These are phyloP conservation scores for Sungouiella blattae DNA, from an alignment of 805 yeast genomes.

Conservation along the genomic window DNA sequence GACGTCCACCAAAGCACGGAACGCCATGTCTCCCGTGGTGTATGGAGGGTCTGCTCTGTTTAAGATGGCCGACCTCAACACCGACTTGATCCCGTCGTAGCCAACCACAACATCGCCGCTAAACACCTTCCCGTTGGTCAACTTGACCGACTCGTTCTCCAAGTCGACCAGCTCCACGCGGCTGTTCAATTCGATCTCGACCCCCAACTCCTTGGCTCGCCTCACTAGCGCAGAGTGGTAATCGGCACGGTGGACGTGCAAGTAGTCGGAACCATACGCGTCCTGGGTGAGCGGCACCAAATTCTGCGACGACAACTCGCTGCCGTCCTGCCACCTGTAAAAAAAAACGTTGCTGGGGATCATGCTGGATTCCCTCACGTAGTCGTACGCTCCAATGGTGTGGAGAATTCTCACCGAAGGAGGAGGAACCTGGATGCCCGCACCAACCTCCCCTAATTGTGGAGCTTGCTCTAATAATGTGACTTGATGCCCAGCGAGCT, in stretches of 20 bases:
- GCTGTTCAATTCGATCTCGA: constrained; percentile 12
- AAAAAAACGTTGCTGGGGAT: constrained; percentile 13
- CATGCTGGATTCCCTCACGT: constrained; percentile 10
- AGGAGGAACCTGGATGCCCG: constrained; percentile 30
- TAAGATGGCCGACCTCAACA: constrained; percentile 15
- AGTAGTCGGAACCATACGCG: constrained; percentile 16
- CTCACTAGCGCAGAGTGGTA: constrained; percentile 21
- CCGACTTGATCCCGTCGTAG: constrained; percentile 25
- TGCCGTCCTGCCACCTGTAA: constrained; percentile 19
- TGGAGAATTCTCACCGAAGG: constrained; percentile 21
- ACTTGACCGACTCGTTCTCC: constrained; percentile 12
- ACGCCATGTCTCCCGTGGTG: constrained; percentile 7
- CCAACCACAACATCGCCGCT: constrained; percentile 23
- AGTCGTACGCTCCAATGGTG: constrained; percentile 15
- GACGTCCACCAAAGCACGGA: constrained; percentile 2
- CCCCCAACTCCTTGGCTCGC: constrained; percentile 18
- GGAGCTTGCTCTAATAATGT: constrained; percentile 5
- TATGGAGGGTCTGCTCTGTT: constrained; percentile 19
- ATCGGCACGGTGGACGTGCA: constrained; percentile 26
- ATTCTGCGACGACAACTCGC: constrained; percentile 14
- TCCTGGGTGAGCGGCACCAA: constrained; percentile 16
- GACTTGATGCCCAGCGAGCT: constrained; percentile 2
- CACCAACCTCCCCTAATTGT: constrained; percentile 9
- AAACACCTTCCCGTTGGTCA: constrained; percentile 15
- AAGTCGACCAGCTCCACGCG: constrained; percentile 18